phyloP scores from a whole-genome alignment of 495 filamentous ascomycete species.

The Pseudomonodictys pantanalensis region DNA sequence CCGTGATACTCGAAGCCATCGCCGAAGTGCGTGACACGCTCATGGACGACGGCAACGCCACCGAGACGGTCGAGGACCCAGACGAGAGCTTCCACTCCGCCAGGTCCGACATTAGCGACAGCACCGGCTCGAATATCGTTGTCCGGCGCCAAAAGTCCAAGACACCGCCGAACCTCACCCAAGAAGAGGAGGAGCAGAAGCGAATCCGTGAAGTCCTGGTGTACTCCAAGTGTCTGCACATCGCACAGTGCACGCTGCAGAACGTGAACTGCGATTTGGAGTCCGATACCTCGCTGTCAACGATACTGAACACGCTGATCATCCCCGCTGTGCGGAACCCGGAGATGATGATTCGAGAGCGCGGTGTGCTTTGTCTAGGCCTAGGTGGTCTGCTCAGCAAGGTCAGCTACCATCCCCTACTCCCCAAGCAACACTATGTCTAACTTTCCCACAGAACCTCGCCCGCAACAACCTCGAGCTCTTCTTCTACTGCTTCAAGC shows the following conservation, averaged over 20 bases:
- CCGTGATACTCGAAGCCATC: conserved; percentile 85
- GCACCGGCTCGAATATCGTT: conserved; percentile 40
- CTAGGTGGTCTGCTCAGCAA: conserved; percentile 88
- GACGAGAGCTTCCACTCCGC: conserved; percentile 33
- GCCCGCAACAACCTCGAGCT: conserved; percentile 90
- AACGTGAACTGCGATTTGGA: conserved; percentile 83
- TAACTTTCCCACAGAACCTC: conserved; percentile 58
- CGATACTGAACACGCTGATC: conserved; percentile 94
- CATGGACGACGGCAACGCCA: conserved; percentile 46
- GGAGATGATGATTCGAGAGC: conserved; percentile 87
- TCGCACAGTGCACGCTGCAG: conserved; percentile 94
- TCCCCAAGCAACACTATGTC: background rate
- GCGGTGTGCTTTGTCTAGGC: conserved; percentile 83
- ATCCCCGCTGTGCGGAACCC: conserved; percentile 91
- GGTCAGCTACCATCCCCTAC: conserved; percentile 43
- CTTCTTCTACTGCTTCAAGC: conserved; percentile 93
- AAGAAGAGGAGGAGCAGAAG: conserved; percentile 73
- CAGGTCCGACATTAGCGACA: conserved; percentile 49
- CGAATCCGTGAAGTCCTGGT: conserved; percentile 86
- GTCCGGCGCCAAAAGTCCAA: conserved; percentile 50
- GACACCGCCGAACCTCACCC: conserved; percentile 44
- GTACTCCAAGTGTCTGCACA: conserved; percentile 97
- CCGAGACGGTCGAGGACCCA: conserved; percentile 48
- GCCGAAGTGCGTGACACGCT: conserved; percentile 95
- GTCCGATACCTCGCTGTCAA: conserved; percentile 79